These are phyloP conservation scores for Botrytis sinoallii DNA, from an alignment of 2,329 filamentous ascomycete genomes.

Conservation along the genomic window DNA sequence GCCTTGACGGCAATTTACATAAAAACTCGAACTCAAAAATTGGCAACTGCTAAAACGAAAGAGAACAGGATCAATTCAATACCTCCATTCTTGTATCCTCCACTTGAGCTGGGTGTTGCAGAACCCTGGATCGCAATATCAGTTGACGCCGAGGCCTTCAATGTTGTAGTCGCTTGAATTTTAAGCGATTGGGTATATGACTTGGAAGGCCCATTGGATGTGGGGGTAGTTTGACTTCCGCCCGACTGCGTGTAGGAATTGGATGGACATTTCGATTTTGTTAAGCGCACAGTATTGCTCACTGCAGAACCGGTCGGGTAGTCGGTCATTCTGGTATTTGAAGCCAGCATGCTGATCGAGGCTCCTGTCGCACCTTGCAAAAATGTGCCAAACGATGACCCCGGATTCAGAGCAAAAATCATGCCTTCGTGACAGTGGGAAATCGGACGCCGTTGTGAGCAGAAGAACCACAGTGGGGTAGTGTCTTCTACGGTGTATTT, in stretches of 20 bases:
- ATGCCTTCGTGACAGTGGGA: not conserved
- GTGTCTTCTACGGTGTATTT: not conserved
- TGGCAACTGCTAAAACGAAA: not conserved
- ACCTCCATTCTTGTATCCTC: not conserved
- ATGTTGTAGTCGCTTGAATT: not conserved
- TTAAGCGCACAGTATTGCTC: not conserved
- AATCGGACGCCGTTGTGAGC: not conserved
- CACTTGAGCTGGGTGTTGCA: not conserved
- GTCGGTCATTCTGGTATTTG: not conserved
- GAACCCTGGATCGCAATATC: not conserved
- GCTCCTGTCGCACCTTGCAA: not conserved
- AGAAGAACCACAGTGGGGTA: not conserved
- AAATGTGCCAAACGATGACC: not conserved
- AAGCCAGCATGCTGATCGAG: not conserved
- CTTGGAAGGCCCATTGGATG: not conserved
- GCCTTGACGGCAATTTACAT: not conserved
- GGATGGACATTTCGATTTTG: not conserved
- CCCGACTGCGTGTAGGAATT: not conserved
- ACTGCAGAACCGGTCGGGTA: not conserved
- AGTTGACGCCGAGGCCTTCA: not conserved
- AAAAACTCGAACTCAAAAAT: not conserved
- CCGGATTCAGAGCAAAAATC: not conserved
- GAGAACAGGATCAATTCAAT: not conserved
- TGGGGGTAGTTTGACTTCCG: not conserved
- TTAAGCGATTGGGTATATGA: not conserved